These are phyloP conservation scores for Krasilnikovozyma curviuscula DNA, from an alignment of 768 basidiomycete species.

Conservation along the genomic window DNA sequence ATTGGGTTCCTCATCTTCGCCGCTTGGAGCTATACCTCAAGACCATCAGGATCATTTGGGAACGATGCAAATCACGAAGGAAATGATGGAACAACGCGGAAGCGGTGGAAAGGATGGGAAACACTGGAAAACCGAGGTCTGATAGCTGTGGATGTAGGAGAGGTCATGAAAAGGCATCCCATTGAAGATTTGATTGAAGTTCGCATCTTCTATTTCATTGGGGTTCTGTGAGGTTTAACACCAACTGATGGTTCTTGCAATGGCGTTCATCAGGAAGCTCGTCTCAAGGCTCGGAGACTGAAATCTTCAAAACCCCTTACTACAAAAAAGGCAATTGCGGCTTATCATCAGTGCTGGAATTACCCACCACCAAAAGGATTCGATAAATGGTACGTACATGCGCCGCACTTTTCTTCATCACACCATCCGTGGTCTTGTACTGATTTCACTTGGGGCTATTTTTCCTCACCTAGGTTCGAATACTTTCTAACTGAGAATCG, in stretches of 20 bases:
- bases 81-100: too few species aligned
- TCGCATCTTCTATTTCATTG: not conserved
- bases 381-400: slow-evolving; percentile 7
- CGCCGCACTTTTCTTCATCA: not conserved
- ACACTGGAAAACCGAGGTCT: too few species aligned
- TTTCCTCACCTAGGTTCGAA: not conserved
- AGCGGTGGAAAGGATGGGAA: too few species aligned
- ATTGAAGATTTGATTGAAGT: slow-evolving; percentile 7
- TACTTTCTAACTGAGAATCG: too few species aligned
- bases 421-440: too few species aligned
- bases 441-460: not conserved
- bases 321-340: not conserved
- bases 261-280: not conserved
- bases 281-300: not conserved
- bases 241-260: not conserved
- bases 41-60: too few species aligned
- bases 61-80: too few species aligned
- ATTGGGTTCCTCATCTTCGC: too few species aligned
- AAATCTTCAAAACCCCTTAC: not conserved
- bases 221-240: too few species aligned
- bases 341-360: slow-evolving; percentile 1
- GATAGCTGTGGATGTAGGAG: too few species aligned
- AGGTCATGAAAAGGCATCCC: too few species aligned
- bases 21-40: too few species aligned
- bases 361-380: slow-evolving; percentile 4